Base-by-base conservation (phyloP, 2,329 filamentous ascomycete genomes). In the Drechmeria coniospora region DNA sequence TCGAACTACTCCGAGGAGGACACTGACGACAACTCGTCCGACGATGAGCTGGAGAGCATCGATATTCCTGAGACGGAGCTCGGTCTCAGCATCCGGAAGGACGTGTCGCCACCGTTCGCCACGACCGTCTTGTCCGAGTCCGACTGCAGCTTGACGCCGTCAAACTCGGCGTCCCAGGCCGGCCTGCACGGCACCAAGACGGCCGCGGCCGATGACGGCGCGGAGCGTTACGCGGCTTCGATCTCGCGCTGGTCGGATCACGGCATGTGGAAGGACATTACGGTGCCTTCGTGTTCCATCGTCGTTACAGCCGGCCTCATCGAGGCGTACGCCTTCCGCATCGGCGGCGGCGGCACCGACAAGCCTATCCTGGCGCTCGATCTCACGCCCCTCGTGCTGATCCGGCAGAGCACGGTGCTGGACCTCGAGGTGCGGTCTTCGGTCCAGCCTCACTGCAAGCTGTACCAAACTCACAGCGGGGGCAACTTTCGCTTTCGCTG, bases 341-440 rank as follows among this genome's bases (percentile, higher is more conserved):
- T 31, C 39, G 50, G 35, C 51, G 47, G 41, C 35, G 23, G 27
- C 12, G 36, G 49, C 34, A 44, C 50, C 8, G 47, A 51, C 19
- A 53, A 58, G 20, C 68, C 69, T 4, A 50, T 75, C 13, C 57
- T 77, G 23, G 79, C 78, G 5, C 68, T 94, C 19, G 83, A 93
- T 45, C 70, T 98, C 23, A 95, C 87, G 1, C 90, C 90, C 1
- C 62, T 93, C 21, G 87, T 95, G 6, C 79, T 86, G 39, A 74
- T 95, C 35, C 74, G 87, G 36, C 79, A 87, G 44, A 90, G 86
- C 42, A 98, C 84, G 14, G 81, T 80, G 4, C 70, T 98, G 18
- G 90, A 98, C 49, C 81, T 98, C 29, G 90, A 92, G 38, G 82
- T 98, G 37, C 79, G 84, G 27, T 94, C 87, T 6, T 82, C 82